These are phyloP conservation scores for Phytomonas sp. DNA, from an alignment of 208 protist species.

Conservation along the genomic window DNA sequence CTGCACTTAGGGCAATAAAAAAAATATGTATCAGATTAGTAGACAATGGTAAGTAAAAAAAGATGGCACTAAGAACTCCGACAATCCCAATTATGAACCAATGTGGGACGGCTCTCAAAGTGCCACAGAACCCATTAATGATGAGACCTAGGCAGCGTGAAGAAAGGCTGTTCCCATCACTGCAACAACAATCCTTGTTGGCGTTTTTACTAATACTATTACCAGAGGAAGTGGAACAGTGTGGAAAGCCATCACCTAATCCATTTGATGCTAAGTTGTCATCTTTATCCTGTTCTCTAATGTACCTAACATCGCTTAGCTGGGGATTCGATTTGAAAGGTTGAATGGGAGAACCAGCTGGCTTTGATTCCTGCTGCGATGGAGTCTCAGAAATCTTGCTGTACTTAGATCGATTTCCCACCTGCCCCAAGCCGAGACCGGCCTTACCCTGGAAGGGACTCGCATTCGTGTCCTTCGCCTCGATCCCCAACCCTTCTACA, in stretches of 20 bases:
- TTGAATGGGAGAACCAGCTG: background rate
- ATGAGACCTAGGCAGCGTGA: background rate
- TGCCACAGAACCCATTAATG: background rate
- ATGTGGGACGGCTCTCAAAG: background rate
- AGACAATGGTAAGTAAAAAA: conserved; percentile 74
- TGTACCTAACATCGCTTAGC: background rate
- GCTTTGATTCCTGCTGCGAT: background rate
- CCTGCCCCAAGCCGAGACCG: background rate
- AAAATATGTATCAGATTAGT: conserved; percentile 47
- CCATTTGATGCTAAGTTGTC: background rate
- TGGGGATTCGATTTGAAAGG: background rate
- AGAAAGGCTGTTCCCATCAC: background rate
- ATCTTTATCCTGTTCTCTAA: background rate
- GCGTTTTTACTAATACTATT: background rate
- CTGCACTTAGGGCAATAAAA: conserved; percentile 40
- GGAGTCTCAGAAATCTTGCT: background rate
- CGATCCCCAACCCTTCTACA: background rate
- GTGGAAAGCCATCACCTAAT: background rate
- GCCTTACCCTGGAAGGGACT: background rate
- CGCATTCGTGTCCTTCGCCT: background rate
- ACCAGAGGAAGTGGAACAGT: background rate
- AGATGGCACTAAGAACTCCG: conserved; percentile 39
- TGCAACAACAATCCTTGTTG: background rate
- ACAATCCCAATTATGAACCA: conserved; percentile 12
- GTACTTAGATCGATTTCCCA: background rate